These are phyloP conservation scores for Phytophthora sp. DNA, from an alignment of 352 stramenopile species.

Conservation along the genomic window DNA sequence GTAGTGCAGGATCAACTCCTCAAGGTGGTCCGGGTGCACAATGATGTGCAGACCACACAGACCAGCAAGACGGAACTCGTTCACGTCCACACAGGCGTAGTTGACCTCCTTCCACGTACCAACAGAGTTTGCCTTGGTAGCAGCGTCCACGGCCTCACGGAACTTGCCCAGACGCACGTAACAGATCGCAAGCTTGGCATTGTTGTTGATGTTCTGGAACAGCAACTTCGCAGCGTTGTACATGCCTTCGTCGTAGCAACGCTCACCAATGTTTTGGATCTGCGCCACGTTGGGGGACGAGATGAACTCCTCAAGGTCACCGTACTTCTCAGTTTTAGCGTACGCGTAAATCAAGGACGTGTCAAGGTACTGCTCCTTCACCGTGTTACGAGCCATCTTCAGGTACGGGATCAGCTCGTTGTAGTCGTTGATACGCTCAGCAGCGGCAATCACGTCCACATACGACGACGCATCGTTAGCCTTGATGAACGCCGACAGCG, in stretches of 20 bases:
- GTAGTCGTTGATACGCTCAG: slow-evolving; percentile 97
- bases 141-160: slow-evolving; percentile 98
- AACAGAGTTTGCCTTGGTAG: slow-evolving; percentile 99
- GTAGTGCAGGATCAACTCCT: slow-evolving; percentile 99
- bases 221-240: slow-evolving; percentile 99
- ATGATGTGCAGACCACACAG: slow-evolving; percentile 99
- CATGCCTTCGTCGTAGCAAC: slow-evolving; percentile 98
- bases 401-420: slow-evolving; percentile 98
- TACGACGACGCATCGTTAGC: slow-evolving; percentile 98
- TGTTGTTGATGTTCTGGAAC: slow-evolving; percentile 99
- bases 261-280: slow-evolving; percentile 99
- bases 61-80: slow-evolving; percentile 98
- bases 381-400: slow-evolving; percentile 98
- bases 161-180: slow-evolving; percentile 99
- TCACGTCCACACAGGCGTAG: slow-evolving; percentile 97
- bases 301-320: slow-evolving; percentile 99
- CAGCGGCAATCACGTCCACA: slow-evolving; percentile 97
- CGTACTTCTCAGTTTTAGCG: slow-evolving; percentile 98
- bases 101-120: slow-evolving; percentile 99
- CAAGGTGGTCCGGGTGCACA: slow-evolving; percentile 99
- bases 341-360: slow-evolving; percentile 99
- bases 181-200: slow-evolving; percentile 99
- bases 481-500: slow-evolving; percentile 99
- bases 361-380: slow-evolving; percentile 99
- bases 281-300: slow-evolving; percentile 99